These are phyloP conservation scores for Xerocomellus chrysenteron DNA, from an alignment of 768 basidiomycete species.

Conservation along the genomic window DNA sequence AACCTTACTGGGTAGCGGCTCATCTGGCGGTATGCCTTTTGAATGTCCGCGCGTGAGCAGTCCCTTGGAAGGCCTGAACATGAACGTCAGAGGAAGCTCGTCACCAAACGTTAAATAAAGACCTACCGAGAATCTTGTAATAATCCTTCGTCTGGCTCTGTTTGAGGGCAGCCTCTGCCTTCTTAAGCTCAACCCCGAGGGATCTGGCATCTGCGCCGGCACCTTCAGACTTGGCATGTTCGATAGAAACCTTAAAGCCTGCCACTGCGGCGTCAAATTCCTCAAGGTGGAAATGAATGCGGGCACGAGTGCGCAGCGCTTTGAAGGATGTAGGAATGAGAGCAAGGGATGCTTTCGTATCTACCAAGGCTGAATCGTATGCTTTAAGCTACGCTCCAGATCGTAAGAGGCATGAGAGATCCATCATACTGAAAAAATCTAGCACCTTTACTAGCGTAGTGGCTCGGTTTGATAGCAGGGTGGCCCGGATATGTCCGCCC, in stretches of 20 bases:
- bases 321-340: constrained; percentile 74
- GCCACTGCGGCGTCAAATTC: constrained; percentile 66
- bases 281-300: constrained; percentile 73
- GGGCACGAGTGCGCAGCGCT: constrained; percentile 81
- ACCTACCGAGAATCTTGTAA: constrained; percentile 67
- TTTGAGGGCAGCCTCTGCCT: constrained; percentile 81
- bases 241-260: constrained; percentile 79
- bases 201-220: constrained; percentile 61
- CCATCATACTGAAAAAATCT: neutral
- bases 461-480: constrained; percentile 80
- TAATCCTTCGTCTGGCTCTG: constrained; percentile 90
- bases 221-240: constrained; percentile 66
- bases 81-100: neutral
- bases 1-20: constrained; percentile 84
- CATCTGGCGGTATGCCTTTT: constrained; percentile 86
- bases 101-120: neutral
- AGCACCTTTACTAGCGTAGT: constrained; percentile 74
- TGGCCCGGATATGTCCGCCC: constrained; percentile 80
- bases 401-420: neutral
- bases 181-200: constrained; percentile 66
- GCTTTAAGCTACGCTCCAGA: constrained; percentile 50
- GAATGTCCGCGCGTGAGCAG: constrained; percentile 70
- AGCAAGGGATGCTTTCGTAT: constrained; percentile 65
- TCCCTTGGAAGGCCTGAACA: constrained; percentile 45
- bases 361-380: constrained; percentile 66